A percentile compares a stretch with the other conserved stretches of the same genome.
Evolutionary conservation across 257 asterid species (phyloP).

Genomic region (Solanum tarijense): DNA sequence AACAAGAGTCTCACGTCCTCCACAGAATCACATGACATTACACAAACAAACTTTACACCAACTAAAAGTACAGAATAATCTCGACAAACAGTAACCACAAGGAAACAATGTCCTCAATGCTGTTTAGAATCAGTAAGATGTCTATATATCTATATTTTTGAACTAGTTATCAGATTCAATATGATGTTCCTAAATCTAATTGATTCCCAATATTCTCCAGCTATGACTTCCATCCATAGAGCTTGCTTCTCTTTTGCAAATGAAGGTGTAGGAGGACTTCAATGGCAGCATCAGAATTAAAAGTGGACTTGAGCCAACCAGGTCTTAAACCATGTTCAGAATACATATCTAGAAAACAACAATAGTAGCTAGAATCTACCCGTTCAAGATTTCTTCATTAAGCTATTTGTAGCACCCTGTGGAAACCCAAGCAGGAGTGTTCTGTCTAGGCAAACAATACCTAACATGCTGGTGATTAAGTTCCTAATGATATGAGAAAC

Average conservation of each 20-base stretch:
- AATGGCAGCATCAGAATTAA: background rate
- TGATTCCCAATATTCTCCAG: background rate
- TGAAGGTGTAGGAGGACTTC: background rate
- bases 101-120: background rate
- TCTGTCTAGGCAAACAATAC: background rate
- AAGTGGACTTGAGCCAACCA: background rate
- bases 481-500: background rate
- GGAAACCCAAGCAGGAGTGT: background rate
- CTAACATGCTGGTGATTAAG: background rate
- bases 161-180: background rate
- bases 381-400: background rate
- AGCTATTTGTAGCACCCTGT: background rate
- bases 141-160: background rate
- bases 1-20: background rate
- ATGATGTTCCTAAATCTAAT: background rate
- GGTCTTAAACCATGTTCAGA: background rate
- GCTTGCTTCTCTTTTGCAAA: background rate
- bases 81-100: background rate
- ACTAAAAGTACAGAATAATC: background rate
- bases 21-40: background rate
- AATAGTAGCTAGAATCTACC: background rate
- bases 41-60: background rate
- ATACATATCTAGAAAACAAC: background rate
- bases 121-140: background rate
- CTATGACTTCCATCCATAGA: background rate